Conservation (phyloP, 306 rosid species). For the Pueraria montana region DNA sequence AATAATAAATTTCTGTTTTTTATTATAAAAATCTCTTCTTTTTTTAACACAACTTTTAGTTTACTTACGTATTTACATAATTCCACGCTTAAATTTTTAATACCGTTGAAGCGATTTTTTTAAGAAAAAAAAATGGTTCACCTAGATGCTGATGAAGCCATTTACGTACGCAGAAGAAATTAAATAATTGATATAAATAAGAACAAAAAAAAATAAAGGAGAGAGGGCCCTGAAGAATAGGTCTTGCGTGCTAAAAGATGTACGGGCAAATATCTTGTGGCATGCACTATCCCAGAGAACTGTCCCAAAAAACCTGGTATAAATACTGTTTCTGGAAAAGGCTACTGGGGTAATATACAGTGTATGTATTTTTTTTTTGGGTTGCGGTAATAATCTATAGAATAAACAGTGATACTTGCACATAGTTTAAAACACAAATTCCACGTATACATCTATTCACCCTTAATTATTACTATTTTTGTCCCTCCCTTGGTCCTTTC, state of each 20-base stretch:
- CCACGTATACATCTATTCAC: not conserved
- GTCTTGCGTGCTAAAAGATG: conserved; percentile 22
- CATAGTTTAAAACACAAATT: not conserved
- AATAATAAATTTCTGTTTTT: not conserved
- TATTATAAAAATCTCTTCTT: not conserved
- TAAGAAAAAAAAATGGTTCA: not conserved
- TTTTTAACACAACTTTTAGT: not conserved
- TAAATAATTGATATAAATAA: not conserved
- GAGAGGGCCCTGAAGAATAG: not conserved
- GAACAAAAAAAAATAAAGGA: not conserved
- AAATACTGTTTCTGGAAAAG: conserved; percentile 37
- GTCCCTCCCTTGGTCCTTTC: not conserved
- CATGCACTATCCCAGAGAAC: conserved; percentile 43
- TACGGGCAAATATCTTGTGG: conserved; percentile 40
- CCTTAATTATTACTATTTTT: not conserved
- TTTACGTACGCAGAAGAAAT: not conserved
- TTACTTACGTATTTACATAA: not conserved
- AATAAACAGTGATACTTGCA: not conserved
- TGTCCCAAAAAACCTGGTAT: conserved; percentile 34
- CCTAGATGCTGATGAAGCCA: not conserved
- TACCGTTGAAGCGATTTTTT: not conserved
- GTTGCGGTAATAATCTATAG: not conserved
- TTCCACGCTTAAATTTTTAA: not conserved
- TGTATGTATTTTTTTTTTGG: not conserved
- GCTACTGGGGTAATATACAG: conserved; percentile 20